phyloP scores from a whole-genome alignment of 2,329 filamentous ascomycete species.

The Trichoderma semiorbis region DNA sequence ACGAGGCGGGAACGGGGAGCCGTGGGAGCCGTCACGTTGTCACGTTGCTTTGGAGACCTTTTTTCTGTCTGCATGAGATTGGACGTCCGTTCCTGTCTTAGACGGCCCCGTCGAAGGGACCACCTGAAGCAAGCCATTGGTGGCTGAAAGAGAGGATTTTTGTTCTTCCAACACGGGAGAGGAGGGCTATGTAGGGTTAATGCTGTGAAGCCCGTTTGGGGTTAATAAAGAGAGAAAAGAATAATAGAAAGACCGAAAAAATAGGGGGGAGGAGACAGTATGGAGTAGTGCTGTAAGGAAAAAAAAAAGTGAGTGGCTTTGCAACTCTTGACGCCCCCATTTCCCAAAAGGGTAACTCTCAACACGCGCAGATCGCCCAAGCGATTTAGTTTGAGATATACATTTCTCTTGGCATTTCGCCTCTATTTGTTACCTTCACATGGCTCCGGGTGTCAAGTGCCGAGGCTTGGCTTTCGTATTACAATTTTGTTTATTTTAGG shows the following conservation, averaged over 20 bases:
- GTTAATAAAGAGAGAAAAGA: background rate
- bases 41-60: background rate
- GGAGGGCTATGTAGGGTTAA: background rate
- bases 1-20: background rate
- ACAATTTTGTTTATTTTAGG: background rate
- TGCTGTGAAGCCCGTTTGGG: background rate
- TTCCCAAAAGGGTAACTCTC: background rate
- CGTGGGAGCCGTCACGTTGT: background rate
- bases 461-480: background rate
- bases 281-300: background rate
- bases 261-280: background rate
- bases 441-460: background rate
- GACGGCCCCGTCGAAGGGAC: background rate
- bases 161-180: background rate
- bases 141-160: background rate
- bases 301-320: too few species aligned
- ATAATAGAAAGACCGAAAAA: background rate
- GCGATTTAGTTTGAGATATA: conserved; percentile 7
- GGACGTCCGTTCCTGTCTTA: background rate
- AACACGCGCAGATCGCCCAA: background rate
- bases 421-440: background rate
- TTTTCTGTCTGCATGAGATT: background rate
- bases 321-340: background rate
- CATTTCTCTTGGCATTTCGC: background rate
- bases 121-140: background rate